These are phyloP conservation scores for Lachnellula cervina DNA, from an alignment of 2,329 filamentous ascomycete genomes.

Conservation along the genomic window DNA sequence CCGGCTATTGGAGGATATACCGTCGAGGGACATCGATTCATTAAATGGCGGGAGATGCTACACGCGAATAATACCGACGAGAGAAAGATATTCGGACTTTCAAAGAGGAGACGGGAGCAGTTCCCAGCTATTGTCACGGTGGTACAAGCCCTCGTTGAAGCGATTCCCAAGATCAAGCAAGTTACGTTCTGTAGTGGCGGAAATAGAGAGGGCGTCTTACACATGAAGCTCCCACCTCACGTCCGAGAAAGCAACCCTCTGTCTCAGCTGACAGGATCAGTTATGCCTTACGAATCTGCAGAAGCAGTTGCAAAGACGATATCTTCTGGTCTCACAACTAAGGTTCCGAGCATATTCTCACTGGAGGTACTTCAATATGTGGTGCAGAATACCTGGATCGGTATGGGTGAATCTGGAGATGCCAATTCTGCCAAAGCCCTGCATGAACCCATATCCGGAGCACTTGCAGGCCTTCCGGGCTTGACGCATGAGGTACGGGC, in stretches of 20 bases:
- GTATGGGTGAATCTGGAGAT: constrained; percentile 44
- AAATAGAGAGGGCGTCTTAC: constrained; percentile 78
- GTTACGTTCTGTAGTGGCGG: constrained; percentile 85
- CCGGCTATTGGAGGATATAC: constrained; percentile 76
- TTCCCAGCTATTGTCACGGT: constrained; percentile 80
- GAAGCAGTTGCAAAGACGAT: constrained; percentile 20
- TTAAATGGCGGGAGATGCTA: constrained; percentile 47
- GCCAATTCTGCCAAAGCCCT: constrained; percentile 63
- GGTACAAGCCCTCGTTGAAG: constrained; percentile 66
- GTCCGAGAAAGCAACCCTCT: constrained; percentile 65
- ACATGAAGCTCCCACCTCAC: constrained; percentile 58
- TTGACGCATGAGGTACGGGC: constrained; percentile 69
- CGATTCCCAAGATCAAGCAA: constrained; percentile 64
- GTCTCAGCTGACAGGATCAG: constrained; percentile 31
- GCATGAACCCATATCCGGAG: constrained; percentile 65
- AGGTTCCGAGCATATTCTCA: constrained; percentile 36
- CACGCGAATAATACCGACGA: constrained; percentile 44
- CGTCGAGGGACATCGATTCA: constrained; percentile 58
- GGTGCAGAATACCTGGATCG: constrained; percentile 46
- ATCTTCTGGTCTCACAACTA: constrained; percentile 14
- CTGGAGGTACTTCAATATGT: constrained; percentile 43
- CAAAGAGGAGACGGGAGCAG: constrained; percentile 70
- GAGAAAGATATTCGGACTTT: constrained; percentile 69
- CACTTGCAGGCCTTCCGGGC: constrained; percentile 62
- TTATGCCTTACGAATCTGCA: constrained; percentile 27